Base-by-base conservation (phyloP, 2,329 filamentous ascomycete genomes). In the Clarireedia paspali region DNA sequence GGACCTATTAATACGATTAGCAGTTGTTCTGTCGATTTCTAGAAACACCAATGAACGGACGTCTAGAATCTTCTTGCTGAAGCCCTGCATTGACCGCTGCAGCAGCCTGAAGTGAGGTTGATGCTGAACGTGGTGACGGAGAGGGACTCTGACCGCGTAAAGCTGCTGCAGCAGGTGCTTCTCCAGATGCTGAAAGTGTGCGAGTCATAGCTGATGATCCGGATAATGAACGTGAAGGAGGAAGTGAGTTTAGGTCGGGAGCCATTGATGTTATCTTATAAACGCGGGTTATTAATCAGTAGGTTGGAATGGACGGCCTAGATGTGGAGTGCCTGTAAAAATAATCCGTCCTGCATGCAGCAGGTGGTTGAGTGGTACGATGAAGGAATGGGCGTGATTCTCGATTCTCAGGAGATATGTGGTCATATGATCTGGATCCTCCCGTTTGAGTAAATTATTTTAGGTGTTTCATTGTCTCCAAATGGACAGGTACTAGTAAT, bases 1-100 rank as follows among this genome's bases (percentile, higher is more conserved):
- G 62, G 62, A 24, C 67, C 66, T 68, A 42, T 12, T 6, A 17
- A 10, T 23, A n/a, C n/a, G 34, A 47, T 62, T 47, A 61, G 54
- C 24, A 47, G 36, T 2, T 10, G 4, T 38, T 26, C 23, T 40
- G 36, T 6, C 27, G 15, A 36, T 4, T 9, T 40, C 5, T 20
- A 15, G 30, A 1, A 34, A 30, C 17, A 40, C 23, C 14, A 49
- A 23, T 20, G 2, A 27, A 34, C 76, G 47, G 74, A 84, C 82
- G 75, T 68, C 77, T 72, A 12, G 80, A 79, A n/a, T 81, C 75
- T 66, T 87, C 81, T 60, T 80, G 81, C 62, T 88, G 83, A 27
- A 90, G 80, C 51, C 88, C 83, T 27, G 88, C 86, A 68, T 92
- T 92, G 71, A 91, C 80, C 45, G 87, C 84, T 6, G 87, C 88